phyloP scores from a whole-genome alignment of 2,329 filamentous ascomycete genomes.

The Tolypocladium inflatum region DNA sequence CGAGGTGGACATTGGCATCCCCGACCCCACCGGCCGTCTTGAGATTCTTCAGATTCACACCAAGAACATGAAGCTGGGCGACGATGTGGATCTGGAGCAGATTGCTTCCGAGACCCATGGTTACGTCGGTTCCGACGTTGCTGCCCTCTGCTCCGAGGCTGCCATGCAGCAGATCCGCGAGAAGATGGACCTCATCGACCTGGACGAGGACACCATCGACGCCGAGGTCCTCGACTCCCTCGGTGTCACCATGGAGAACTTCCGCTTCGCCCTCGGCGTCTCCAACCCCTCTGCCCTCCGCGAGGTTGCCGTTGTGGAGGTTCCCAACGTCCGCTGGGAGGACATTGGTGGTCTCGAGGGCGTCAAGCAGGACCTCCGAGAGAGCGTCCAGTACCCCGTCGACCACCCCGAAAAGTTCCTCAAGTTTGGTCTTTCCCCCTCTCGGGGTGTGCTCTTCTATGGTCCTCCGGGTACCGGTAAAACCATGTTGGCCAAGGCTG shows the following conservation, averaged over 20 bases:
- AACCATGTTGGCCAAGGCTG: slow-evolving; percentile 97
- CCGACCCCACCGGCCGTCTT: slow-evolving; percentile 93
- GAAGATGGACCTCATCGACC: slow-evolving; percentile 99
- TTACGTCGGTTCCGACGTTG: slow-evolving; percentile 97
- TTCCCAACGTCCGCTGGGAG: slow-evolving; percentile 98
- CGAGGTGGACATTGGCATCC: slow-evolving; percentile 96
- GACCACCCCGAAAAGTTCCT: slow-evolving; percentile 99
- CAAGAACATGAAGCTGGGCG: slow-evolving; percentile 99
- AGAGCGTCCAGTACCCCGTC: slow-evolving; percentile 97
- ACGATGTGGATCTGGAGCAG: slow-evolving; percentile 93
- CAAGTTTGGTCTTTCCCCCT: slow-evolving; percentile 98
- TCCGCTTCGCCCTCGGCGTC: slow-evolving; percentile 94
- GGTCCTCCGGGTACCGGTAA: slow-evolving; percentile 99
- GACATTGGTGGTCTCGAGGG: slow-evolving; percentile 97
- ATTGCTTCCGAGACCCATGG: slow-evolving; percentile 97
- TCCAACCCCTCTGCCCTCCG: slow-evolving; percentile 98
- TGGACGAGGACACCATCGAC: slow-evolving; percentile 98
- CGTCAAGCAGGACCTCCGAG: slow-evolving; percentile 99
- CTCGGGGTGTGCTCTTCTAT: slow-evolving; percentile 97
- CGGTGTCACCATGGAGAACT: slow-evolving; percentile 99
- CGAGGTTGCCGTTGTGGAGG: slow-evolving; percentile 97
- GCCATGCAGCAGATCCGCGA: slow-evolving; percentile 99
- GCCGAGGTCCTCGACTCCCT: slow-evolving; percentile 97
- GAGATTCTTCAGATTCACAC: slow-evolving; percentile 99
- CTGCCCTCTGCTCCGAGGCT: slow-evolving; percentile 95